Evolutionary conservation across 352 stramenopile species (phyloP), one percentile per base, ranked within the genome.

Genomic region (Phytophthora cactorum): DNA sequence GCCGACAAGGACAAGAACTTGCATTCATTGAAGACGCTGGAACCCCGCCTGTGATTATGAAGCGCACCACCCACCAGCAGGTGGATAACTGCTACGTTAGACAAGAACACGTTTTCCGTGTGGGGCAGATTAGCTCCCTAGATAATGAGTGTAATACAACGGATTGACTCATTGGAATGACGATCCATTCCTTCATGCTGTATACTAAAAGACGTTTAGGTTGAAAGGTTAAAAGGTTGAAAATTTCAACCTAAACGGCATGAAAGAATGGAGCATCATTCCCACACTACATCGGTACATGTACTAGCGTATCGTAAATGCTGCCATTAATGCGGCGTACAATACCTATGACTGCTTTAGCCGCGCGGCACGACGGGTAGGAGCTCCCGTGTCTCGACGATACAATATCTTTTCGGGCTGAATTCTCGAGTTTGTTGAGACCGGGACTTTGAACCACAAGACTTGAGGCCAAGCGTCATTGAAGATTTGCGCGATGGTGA

Each of bases 1-100:
- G 76, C 83, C 12, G 75, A 84, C 46, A 74, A 85, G 58, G 76
- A 83, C 60, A 81, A 77, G 59, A 70, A 85, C 32, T 38, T 88
- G 39, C 69, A 85, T 59, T 75, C 67, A 14, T 66, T 88, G 27
- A 67, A 79, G 67, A 79, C 75, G 9, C 64, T 88, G 17, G 63
- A 80, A 36, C 59, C 63, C 15, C 64, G 72, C 10, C 34, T 72
- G 22, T 73, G 45, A 75, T 39, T 52, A 44, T 38, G n/a, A 36
- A 58, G 14, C 22, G 22, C 27, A 17, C 36, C 10, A 55, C 15
- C 31, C 25, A 68, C 31, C 32, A 50, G 41, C 34, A 12, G 22
- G 31, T 38, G 34, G 43, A n/a, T 36, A 8, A 52, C 4, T 28
- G 44, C 56, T 63, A 17, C 44, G 12, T 36, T 59, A 39, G 34